Evolutionary conservation across 768 basidiomycete genomes (phyloP).

Genomic region (Boletus eberwhitei): DNA sequence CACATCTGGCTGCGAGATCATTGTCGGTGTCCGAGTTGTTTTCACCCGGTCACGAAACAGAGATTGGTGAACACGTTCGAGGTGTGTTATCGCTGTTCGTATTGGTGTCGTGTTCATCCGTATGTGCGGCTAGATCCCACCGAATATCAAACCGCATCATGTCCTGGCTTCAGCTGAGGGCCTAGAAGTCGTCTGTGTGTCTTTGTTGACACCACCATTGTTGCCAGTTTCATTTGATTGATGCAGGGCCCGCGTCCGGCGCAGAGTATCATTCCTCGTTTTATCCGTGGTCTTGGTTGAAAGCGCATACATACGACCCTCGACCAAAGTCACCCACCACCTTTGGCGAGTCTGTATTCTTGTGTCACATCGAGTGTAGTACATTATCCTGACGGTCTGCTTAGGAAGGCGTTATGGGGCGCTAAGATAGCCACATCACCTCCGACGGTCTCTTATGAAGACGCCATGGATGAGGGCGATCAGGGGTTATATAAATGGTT

Average conservation of each 20-base stretch:
- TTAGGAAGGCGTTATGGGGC: conserved; percentile 77
- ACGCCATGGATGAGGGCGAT: conserved; percentile 65
- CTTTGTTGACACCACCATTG: background rate
- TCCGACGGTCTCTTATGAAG: conserved; percentile 69
- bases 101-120: background rate
- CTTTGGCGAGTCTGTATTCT: conserved; percentile 43
- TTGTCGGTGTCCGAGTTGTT: conserved; percentile 84
- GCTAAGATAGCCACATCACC: conserved; percentile 69
- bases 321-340: conserved; percentile 30
- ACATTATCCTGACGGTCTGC: background rate
- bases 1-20: conserved; percentile 92
- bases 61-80: conserved; percentile 84
- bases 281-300: conserved; percentile 88
- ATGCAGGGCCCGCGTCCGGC: conserved; percentile 21
- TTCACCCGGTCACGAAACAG: conserved; percentile 86
- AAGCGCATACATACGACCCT: conserved; percentile 78
- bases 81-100: conserved; percentile 36
- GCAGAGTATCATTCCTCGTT: conserved; percentile 67
- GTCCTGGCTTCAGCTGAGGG: conserved; percentile 59
- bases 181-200: conserved; percentile 72
- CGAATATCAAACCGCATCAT: conserved; percentile 60
- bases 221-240: background rate
- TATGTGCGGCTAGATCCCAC: conserved; percentile 58
- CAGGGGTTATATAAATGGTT: conserved; percentile 78
- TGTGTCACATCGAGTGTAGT: background rate